Evolutionary conservation across 495 filamentous ascomycete genomes (phyloP).

Genomic region (Hypoxylon subgilvum): DNA sequence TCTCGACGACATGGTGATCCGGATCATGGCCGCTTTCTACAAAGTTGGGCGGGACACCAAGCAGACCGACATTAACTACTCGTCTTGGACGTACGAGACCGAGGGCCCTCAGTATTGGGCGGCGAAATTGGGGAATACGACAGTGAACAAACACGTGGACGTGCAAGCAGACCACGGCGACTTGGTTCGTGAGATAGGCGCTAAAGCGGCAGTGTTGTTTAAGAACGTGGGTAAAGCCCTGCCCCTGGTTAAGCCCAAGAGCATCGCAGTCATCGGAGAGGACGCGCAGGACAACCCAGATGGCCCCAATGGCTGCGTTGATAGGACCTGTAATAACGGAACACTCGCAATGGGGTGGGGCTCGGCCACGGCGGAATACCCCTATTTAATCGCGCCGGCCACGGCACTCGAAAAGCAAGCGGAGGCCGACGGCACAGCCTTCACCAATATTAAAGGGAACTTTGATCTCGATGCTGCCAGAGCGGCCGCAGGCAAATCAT

Average conservation of each 20-base stretch:
- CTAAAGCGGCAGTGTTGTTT: constrained; percentile 64
- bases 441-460: constrained; percentile 43
- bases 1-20: constrained; percentile 89
- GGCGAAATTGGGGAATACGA: constrained; percentile 61
- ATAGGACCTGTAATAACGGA: constrained; percentile 58
- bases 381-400: constrained; percentile 63
- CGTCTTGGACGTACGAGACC: constrained; percentile 79
- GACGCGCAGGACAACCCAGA: constrained; percentile 62
- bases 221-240: constrained; percentile 65
- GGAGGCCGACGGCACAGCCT: constrained; percentile 31
- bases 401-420: constrained; percentile 58
- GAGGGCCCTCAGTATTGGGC: constrained; percentile 68
- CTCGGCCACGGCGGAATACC: constrained; percentile 70
- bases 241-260: constrained; percentile 58
- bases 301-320: constrained; percentile 52
- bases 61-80: constrained; percentile 78
- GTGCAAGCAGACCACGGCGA: constrained; percentile 57
- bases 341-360: constrained; percentile 64
- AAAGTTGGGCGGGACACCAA: constrained; percentile 69
- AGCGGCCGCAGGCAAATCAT: constrained; percentile 45
- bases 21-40: constrained; percentile 87
- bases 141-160: constrained; percentile 69
- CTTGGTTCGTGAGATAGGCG: constrained; percentile 63
- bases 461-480: constrained; percentile 45
- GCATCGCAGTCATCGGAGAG: constrained; percentile 67